Conservation (phyloP, 129 eudicot genomes). For the Kitagawia praeruptora region DNA sequence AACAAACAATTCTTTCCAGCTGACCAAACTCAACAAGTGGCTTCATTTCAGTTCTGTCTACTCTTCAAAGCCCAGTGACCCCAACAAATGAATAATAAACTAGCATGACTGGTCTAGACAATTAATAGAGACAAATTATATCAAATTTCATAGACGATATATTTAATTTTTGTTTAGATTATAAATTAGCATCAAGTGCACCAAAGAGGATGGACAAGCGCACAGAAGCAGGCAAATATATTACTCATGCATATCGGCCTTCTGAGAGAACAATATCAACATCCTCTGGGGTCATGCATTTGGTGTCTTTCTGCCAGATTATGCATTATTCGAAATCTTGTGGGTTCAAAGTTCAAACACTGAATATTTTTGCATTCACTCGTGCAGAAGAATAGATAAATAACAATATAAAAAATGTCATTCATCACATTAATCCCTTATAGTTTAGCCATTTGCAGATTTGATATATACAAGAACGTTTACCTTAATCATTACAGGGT, state of each 20-base stretch:
- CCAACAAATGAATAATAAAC: neutral
- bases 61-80: neutral
- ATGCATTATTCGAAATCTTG: neutral
- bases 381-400: neutral
- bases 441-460: neutral
- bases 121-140: neutral
- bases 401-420: neutral
- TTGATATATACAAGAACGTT: conserved; percentile 5
- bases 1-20: neutral
- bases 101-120: neutral
- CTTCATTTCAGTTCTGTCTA: neutral
- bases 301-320: neutral
- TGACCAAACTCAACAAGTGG: neutral
- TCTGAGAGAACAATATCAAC: neutral
- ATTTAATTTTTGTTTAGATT: too few relatives aligned
- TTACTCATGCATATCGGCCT: neutral
- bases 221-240: neutral
- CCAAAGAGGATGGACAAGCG: neutral
- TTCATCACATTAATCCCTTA: neutral
- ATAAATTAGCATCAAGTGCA: neutral
- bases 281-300: neutral
- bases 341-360: neutral
- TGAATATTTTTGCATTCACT: neutral
- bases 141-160: too few relatives aligned
- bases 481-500: conserved; percentile 98